Percentiles rank a stretch among this genome's conserved stretches.
These are phyloP conservation scores for Spatholobus suberectus DNA, from an alignment of 306 rosid genomes.

Conservation along the genomic window DNA sequence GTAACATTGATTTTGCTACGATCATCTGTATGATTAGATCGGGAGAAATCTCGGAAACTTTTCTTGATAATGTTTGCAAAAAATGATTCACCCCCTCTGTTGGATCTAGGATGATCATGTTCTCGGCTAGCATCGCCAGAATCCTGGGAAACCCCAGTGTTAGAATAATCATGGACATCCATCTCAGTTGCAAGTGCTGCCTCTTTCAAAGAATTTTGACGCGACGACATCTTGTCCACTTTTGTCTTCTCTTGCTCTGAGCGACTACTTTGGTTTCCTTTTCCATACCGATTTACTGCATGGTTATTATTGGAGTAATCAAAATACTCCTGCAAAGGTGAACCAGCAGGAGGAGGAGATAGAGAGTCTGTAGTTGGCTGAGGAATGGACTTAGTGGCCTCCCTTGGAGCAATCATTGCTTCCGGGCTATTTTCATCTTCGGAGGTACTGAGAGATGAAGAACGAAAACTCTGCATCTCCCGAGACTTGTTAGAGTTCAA, in stretches of 20 bases:
- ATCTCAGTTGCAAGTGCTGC: slow-evolving; percentile 85
- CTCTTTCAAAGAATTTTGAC: slow-evolving; percentile 89
- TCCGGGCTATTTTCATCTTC: slow-evolving; percentile 83
- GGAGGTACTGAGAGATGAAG: slow-evolving; percentile 76
- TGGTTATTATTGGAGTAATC: slow-evolving; percentile 69
- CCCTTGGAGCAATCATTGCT: slow-evolving; percentile 54
- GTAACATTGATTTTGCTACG: slow-evolving; percentile 64
- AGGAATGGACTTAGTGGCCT: slow-evolving; percentile 50
- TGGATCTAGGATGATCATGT: slow-evolving; percentile 63
- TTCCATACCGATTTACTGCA: slow-evolving; percentile 67
- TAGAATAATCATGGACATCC: slow-evolving; percentile 88
- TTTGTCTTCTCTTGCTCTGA: slow-evolving; percentile 90
- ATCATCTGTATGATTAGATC: slow-evolving; percentile 70
- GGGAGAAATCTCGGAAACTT: slow-evolving; percentile 79
- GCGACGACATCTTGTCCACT: slow-evolving; percentile 63
- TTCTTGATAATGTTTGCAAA: slow-evolving; percentile 86
- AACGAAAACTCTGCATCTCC: slow-evolving; percentile 72
- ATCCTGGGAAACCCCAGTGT: slow-evolving; percentile 75
- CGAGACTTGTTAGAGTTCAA: slow-evolving; percentile 64
- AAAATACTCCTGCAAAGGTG: slow-evolving; percentile 82
- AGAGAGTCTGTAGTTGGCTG: slow-evolving; percentile 54
- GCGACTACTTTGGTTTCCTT: slow-evolving; percentile 85
- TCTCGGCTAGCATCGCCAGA: slow-evolving; percentile 71
- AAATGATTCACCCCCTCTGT: slow-evolving; percentile 87
- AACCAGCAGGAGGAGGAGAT: slow-evolving; percentile 80